phyloP scores from a whole-genome alignment of 768 basidiomycete species.

The Cystofilobasidium ferigula region DNA sequence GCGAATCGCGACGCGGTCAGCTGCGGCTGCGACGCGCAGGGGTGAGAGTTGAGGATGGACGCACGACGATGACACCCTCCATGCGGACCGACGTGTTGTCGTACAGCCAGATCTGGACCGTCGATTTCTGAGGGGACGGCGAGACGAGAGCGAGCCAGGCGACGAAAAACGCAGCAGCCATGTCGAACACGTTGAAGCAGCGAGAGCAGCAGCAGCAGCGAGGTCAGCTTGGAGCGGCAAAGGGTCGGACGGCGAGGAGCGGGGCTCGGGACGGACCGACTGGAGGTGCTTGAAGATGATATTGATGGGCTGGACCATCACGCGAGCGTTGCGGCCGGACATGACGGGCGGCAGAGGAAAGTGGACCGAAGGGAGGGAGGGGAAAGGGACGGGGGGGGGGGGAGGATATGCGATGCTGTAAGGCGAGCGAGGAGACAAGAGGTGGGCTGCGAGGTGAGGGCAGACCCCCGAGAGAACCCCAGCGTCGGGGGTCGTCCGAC shows the following conservation, averaged over 20 bases:
- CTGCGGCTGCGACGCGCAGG: slow-evolving; percentile 29
- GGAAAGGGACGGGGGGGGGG: background rate
- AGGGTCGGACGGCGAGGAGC: too few relatives aligned
- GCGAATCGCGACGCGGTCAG: too few relatives aligned
- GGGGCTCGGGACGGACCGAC: slow-evolving; percentile 46
- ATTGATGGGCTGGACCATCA: slow-evolving; percentile 99
- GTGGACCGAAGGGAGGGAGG: slow-evolving; percentile 6
- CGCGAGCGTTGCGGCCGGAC: slow-evolving; percentile 85
- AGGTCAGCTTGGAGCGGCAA: too few relatives aligned
- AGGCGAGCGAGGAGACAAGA: background rate
- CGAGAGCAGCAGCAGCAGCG: background rate
- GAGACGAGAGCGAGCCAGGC: background rate
- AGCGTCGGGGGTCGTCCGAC: too few relatives aligned
- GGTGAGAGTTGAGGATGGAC: slow-evolving; percentile 39
- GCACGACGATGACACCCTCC: slow-evolving; percentile 86
- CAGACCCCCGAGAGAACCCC: too few relatives aligned
- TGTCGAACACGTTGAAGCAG: background rate
- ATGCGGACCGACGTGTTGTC: slow-evolving; percentile 95
- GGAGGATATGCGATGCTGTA: background rate
- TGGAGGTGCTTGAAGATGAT: slow-evolving; percentile 97
- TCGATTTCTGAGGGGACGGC: slow-evolving; percentile 50
- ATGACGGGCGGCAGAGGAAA: too few relatives aligned
- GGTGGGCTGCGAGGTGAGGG: too few relatives aligned
- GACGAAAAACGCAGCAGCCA: background rate
- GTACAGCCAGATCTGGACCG: slow-evolving; percentile 87